Evolutionary conservation across 352 stramenopile genomes (phyloP).

Genomic region (Nothophytophthora sp.): DNA sequence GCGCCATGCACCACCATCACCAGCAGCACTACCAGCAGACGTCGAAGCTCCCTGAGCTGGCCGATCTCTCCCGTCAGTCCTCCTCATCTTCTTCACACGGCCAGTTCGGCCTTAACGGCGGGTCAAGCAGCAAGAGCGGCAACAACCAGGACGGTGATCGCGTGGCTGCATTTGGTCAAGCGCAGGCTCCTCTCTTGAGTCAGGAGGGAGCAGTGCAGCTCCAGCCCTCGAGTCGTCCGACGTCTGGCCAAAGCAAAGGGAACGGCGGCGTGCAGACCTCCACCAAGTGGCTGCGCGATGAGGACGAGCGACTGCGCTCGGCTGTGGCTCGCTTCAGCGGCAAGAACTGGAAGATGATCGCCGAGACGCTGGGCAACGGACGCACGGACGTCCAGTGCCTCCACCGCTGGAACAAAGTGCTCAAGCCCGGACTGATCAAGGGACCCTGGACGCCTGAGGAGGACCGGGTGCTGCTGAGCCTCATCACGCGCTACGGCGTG

Average conservation of each 20-base stretch:
- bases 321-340: constrained; percentile 90
- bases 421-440: constrained; percentile 89
- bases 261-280: constrained; percentile 21
- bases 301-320: constrained; percentile 89
- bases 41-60: constrained; percentile 21
- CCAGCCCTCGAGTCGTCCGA: constrained; percentile 41
- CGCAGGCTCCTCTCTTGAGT: constrained; percentile 7
- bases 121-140: constrained; percentile 8
- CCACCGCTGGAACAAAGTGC: constrained; percentile 96
- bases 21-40: constrained; percentile 19
- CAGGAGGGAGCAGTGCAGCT: too few species aligned
- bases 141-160: constrained; percentile 21
- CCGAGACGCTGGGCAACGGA: constrained; percentile 85
- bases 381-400: constrained; percentile 94
- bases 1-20: constrained; percentile 26
- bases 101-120: constrained; percentile 16
- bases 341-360: constrained; percentile 96
- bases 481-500: constrained; percentile 84
- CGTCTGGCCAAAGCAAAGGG: constrained; percentile 11
- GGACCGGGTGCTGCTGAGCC: constrained; percentile 67
- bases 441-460: constrained; percentile 90
- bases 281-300: constrained; percentile 88
- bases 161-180: constrained; percentile 7
- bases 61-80: constrained; percentile 15
- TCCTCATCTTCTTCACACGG: constrained; percentile 21